Percentiles rank a stretch among this genome's conserved stretches.
Evolutionary conservation across 129 eudicot genomes (phyloP).

Genomic region (Flaveria robusta): DNA sequence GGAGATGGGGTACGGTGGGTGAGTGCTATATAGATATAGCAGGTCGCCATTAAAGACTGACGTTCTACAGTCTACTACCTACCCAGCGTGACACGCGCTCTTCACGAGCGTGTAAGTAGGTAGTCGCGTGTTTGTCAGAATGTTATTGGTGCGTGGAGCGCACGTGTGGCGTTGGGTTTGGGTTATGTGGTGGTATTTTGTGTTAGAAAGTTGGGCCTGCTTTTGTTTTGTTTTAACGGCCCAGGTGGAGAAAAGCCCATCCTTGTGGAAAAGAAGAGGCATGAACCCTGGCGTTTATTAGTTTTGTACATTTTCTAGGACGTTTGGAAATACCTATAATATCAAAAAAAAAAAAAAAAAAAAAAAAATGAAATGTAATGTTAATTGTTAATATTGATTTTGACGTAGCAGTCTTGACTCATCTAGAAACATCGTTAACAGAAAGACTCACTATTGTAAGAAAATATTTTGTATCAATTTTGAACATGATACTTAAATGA

Average conservation of each 20-base stretch:
- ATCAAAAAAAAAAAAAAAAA: too few species aligned
- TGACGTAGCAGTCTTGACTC: too few species aligned
- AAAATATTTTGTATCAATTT: too few species aligned
- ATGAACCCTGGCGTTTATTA: neutral
- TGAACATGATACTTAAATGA: too few species aligned
- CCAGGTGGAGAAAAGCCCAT: slow-evolving; percentile 27
- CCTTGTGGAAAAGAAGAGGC: neutral
- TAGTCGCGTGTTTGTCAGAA: neutral
- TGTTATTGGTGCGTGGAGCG: neutral
- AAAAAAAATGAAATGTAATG: too few species aligned
- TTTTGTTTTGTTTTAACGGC: neutral
- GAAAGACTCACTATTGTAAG: too few species aligned
- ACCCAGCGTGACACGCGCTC: slow-evolving; percentile 5
- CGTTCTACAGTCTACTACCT: slow-evolving; percentile 23
- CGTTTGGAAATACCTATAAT: too few species aligned
- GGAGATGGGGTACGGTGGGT: slow-evolving; percentile 20
- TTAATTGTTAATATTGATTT: too few species aligned
- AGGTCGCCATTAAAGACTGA: slow-evolving; percentile 34
- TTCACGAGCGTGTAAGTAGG: too few species aligned
- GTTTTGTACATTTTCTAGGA: too few species aligned
- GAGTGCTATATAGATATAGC: slow-evolving; percentile 11
- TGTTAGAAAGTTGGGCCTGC: slow-evolving; percentile 21
- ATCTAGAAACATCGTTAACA: too few species aligned
- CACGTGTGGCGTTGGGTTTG: neutral
- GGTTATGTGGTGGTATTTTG: neutral